Base-by-base conservation (phyloP, 179 eudicot species). In the Heliamphora pulchella region DNA sequence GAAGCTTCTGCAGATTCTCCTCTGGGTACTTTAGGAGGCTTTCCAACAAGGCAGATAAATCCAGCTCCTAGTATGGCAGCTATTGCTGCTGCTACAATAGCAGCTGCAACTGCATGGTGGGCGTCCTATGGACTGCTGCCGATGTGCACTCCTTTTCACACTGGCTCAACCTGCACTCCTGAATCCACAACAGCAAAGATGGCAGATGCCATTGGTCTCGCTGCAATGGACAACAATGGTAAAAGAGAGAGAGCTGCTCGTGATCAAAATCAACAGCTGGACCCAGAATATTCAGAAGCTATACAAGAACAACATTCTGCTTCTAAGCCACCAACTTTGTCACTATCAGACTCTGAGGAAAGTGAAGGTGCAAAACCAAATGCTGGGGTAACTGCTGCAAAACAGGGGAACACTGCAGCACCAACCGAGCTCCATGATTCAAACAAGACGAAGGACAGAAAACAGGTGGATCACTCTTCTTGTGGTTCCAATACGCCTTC, bases 51-150 rank as follows among this genome's bases (percentile, higher is more conserved):
- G 78, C 89, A 85, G 80, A 65, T 86, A 62, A 90, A 80, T 79
- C 75, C 90, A 54, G 80, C 87, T 82, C 97, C 98, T 78, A 91
- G 90, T 80, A 84, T 91, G 89, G 88, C 92, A 75, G 94, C 94
- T 57, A 84, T 94, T 83, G 99, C 93, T 80, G 94, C 96, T 31
- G 93, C 98, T 51, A 96, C 99, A 54, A 94, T 92, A 81, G 95
- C 99, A 62, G 99, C 98, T 81, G 99, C 99, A 79, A 89, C 96
- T 71, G 93, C 99, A 51, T 96, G 99, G 99, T 96, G 99, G 99
- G 90, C 97, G 15, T 88, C 99, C 57, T 91, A 96, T 83, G 99
- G 99, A 53, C 82, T 96, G 71, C 79, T 92, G 46, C 94, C 98
- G 64, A 51, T 88, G 43, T 89, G 90, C 84, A 79, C 90, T 86